Conservation (phyloP, 2,329 filamentous ascomycete species). For the Colletotrichum lini region DNA sequence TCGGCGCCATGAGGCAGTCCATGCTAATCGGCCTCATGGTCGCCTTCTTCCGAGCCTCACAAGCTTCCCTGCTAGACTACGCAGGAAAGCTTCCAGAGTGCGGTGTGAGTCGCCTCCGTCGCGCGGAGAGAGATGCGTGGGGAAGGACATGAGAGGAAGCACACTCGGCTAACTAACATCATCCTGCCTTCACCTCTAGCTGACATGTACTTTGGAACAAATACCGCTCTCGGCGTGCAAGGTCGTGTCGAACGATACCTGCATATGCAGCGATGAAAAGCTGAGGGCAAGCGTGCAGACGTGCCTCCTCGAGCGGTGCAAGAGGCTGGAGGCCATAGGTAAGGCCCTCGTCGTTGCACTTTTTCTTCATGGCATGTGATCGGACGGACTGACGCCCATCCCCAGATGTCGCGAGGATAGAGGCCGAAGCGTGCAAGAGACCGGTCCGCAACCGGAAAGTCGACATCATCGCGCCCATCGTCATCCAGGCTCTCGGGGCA, state of each 20-base stretch:
- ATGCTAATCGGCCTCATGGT: conserved; percentile 35
- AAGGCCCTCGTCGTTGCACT: background rate
- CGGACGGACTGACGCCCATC: conserved; percentile 32
- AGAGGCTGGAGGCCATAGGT: conserved; percentile 48
- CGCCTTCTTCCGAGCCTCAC: conserved; percentile 35
- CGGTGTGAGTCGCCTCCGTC: conserved; percentile 38
- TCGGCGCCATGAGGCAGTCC: conserved; percentile 36
- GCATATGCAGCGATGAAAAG: conserved; percentile 48
- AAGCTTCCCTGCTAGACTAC: conserved; percentile 41
- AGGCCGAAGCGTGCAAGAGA: conserved; percentile 52
- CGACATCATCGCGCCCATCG: conserved; percentile 53
- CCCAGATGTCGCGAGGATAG: conserved; percentile 50
- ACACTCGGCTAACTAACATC: conserved; percentile 6
- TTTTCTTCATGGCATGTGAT: background rate
- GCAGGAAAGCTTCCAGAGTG: conserved; percentile 43
- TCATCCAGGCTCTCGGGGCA: conserved; percentile 54
- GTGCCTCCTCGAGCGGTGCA: conserved; percentile 48
- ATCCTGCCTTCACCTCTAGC: conserved; percentile 25
- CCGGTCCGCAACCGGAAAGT: conserved; percentile 50
- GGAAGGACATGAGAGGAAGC: too few species aligned
- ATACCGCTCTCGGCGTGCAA: conserved; percentile 47
- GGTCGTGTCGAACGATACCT: conserved; percentile 46
- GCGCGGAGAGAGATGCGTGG: background rate
- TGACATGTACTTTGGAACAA: conserved; percentile 44
- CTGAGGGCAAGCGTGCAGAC: conserved; percentile 43